Evolutionary conservation across 106 monocot species (phyloP).

Genomic region (Amphibolis antarctica): DNA sequence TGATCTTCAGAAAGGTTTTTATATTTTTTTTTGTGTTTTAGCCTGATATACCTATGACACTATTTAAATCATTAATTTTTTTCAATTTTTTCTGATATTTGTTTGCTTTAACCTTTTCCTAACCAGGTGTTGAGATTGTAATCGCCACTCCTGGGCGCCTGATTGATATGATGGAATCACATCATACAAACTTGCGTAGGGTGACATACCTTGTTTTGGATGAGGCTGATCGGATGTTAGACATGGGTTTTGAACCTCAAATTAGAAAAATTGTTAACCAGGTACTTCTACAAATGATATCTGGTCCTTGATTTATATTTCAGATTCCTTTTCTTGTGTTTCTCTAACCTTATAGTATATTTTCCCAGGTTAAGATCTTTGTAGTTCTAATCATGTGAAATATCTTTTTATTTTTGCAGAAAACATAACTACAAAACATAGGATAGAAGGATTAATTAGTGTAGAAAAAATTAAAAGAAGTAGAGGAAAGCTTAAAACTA

Average conservation of each 20-base stretch:
- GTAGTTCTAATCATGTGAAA: too few species aligned
- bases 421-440: too few species aligned
- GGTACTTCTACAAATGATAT: slow-evolving; percentile 21
- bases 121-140: slow-evolving; percentile 93
- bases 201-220: slow-evolving; percentile 98
- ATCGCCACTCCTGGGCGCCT: slow-evolving; percentile 96
- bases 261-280: slow-evolving; percentile 93
- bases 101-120: background rate
- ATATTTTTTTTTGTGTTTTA: slow-evolving; percentile 1
- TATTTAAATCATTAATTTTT: background rate
- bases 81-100: background rate
- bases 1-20: slow-evolving; percentile 91
- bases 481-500: too few species aligned
- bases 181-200: slow-evolving; percentile 87
- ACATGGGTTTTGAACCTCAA: slow-evolving; percentile 99
- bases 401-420: too few species aligned
- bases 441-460: too few species aligned
- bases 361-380: too few species aligned
- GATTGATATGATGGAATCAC: slow-evolving; percentile 99
- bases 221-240: slow-evolving; percentile 97
- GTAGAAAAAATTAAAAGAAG: too few species aligned
- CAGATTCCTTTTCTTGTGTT: too few species aligned
- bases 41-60: background rate
- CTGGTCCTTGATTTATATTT: background rate
- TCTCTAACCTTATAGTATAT: too few species aligned